Evolutionary conservation across 1,284 basidiomycete genomes (phyloP).

Genomic region (Austropuccinia psidii): DNA sequence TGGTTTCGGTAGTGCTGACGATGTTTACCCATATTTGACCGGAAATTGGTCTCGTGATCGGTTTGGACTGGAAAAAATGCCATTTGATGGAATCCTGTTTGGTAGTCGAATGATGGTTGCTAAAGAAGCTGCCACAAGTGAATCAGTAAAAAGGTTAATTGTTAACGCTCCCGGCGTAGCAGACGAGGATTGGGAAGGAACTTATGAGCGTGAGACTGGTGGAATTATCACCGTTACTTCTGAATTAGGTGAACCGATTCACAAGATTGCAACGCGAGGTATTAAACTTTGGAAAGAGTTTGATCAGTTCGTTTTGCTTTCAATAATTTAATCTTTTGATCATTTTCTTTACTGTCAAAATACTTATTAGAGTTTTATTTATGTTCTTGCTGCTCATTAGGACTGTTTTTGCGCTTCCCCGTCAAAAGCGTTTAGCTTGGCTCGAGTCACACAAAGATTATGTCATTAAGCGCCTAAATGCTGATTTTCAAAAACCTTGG

Average conservation of each 20-base stretch:
- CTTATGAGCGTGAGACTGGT: slow-evolving; percentile 87
- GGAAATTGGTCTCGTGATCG: slow-evolving; percentile 83
- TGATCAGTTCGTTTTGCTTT: too few species aligned
- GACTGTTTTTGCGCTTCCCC: slow-evolving; percentile 84
- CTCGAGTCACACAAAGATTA: slow-evolving; percentile 76
- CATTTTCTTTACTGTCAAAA: slow-evolving; percentile 30
- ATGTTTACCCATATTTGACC: slow-evolving; percentile 92
- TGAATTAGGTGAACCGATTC: slow-evolving; percentile 96
- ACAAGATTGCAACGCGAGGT: slow-evolving; percentile 93
- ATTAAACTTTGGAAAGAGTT: slow-evolving; percentile 99
- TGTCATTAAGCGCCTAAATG: slow-evolving; percentile 85
- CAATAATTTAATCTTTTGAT: background rate
- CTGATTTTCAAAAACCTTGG: slow-evolving; percentile 74
- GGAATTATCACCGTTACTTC: slow-evolving; percentile 94
- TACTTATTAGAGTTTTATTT: too few species aligned
- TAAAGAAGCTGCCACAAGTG: slow-evolving; percentile 90
- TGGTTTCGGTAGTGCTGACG: slow-evolving; percentile 89
- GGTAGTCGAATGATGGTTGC: slow-evolving; percentile 96
- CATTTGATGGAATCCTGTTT: slow-evolving; percentile 94
- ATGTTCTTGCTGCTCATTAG: background rate
- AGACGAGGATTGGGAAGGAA: slow-evolving; percentile 87
- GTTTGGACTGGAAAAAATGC: slow-evolving; percentile 90
- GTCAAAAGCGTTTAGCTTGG: slow-evolving; percentile 89
- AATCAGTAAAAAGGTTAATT: slow-evolving; percentile 92
- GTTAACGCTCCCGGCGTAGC: slow-evolving; percentile 84